Evolutionary conservation across 192 early-diverging fungal genomes (phyloP), one percentile per base, ranked within the genome.

Genomic region (Coemansia erecta): DNA sequence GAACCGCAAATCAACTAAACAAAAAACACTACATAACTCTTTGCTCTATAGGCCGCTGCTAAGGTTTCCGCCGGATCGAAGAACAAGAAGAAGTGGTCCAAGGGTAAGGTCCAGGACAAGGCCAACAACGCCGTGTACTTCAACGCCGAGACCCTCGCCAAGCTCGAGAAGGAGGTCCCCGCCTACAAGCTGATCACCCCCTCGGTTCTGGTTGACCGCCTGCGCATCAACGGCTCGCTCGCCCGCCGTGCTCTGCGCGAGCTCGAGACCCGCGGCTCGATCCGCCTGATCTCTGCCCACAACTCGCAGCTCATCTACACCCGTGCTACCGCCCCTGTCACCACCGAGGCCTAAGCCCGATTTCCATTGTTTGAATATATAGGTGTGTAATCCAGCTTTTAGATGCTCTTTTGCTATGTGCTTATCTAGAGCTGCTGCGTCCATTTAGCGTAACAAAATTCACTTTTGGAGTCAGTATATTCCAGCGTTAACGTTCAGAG

Each of bases 41-140:
- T 50, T 21, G 23, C 14, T 41, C 4, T 63, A 58, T 68, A 70
- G 73, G 74, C 74, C 63, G 71, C 50, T 50, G 63, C 47, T 64
- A 77, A 70, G 50, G 24, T 50, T 44, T 49, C 68, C 37, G 43
- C 65, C 45, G 75, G 58, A 54, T 54, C 64, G 42, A 77, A 72
- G 69, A 67, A 62, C 52, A 82, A 82, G 80, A 82, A 94, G 95
- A 99, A 99, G 92, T 99, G 97, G 97, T 99, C 97, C 63, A 94
- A 94, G 87, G 92, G 92, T 72, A 96, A 96, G 88, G 93, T 95
- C 61, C 97, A 98, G 93, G 97, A 99, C 81, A 98, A 98, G 92
- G 90, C 96, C 80, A 97, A 99, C 92, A 98, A 99, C 90, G 85
- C 91, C 77, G 96, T 99, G 71, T 81, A 90, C 81, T 92, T 99